Evolutionary conservation across 2,329 filamentous ascomycete species (phyloP).

Genomic region (Microdochium bolleyi): DNA sequence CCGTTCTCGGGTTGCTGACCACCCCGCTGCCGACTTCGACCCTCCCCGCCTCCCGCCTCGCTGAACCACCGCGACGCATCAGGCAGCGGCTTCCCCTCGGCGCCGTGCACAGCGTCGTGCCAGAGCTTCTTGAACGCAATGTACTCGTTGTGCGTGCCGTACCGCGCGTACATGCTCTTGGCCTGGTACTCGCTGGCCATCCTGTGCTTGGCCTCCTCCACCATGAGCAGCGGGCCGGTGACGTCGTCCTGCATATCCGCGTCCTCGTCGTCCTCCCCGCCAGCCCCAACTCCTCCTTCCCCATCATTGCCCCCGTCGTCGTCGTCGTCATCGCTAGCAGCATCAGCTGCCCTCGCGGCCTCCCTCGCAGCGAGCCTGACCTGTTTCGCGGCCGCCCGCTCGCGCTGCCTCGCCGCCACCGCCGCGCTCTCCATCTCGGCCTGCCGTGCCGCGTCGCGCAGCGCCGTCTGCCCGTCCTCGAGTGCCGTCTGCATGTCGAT

Average conservation of each 20-base stretch:
- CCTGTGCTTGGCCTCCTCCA: slow-evolving; percentile 24
- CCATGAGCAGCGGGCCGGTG: slow-evolving; percentile 21
- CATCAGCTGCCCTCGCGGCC: slow-evolving; percentile 1
- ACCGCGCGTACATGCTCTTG: slow-evolving; percentile 35
- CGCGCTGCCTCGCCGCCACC: slow-evolving; percentile 2
- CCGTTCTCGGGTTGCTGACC: slow-evolving; percentile 14
- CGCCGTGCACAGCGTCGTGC: slow-evolving; percentile 43
- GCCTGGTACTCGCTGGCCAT: slow-evolving; percentile 33
- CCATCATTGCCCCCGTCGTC: slow-evolving; percentile 14
- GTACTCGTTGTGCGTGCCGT: slow-evolving; percentile 51
- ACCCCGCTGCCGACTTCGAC: neutral
- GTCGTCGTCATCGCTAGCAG: slow-evolving; percentile 5
- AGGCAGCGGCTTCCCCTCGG: slow-evolving; percentile 41
- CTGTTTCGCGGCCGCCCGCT: neutral
- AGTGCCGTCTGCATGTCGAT: slow-evolving; percentile 42
- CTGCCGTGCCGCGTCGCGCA: slow-evolving; percentile 27
- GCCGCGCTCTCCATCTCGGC: slow-evolving; percentile 12
- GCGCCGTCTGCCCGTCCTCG: slow-evolving; percentile 33
- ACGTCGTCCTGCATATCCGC: slow-evolving; percentile 15
- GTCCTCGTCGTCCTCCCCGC: slow-evolving; percentile 12
- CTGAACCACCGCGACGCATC: slow-evolving; percentile 48
- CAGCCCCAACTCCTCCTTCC: slow-evolving; percentile 16
- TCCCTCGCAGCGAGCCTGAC: neutral
- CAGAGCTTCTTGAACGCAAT: slow-evolving; percentile 49
- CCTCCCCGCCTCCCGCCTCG: slow-evolving; percentile 23